These are phyloP conservation scores for Angomonas ambiguus DNA, from an alignment of 208 protist species.

Conservation along the genomic window DNA sequence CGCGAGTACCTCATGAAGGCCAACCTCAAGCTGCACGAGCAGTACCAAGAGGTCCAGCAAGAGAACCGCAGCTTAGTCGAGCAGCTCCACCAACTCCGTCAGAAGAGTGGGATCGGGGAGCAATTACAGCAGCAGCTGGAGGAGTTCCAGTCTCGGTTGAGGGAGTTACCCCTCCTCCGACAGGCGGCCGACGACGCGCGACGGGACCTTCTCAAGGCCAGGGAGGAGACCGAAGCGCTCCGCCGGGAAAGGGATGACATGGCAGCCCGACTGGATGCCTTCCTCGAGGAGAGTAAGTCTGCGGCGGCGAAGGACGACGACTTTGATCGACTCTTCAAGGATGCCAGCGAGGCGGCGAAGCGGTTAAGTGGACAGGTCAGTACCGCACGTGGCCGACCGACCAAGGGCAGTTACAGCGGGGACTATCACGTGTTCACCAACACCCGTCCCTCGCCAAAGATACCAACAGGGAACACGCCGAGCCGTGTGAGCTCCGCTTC, in stretches of 20 bases:
- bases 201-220: constrained; percentile 42
- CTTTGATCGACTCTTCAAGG: constrained; percentile 49
- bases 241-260: constrained; percentile 65
- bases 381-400: constrained; percentile 21
- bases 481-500: not conserved
- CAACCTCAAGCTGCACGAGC: constrained; percentile 62
- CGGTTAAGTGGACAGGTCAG: constrained; percentile 42
- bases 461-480: not conserved
- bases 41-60: constrained; percentile 45
- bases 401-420: constrained; percentile 4
- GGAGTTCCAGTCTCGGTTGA: constrained; percentile 61
- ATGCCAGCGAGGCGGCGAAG: constrained; percentile 47
- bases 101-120: constrained; percentile 20
- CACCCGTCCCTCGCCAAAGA: constrained; percentile 19
- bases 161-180: constrained; percentile 56
- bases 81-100: constrained; percentile 28
- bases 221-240: constrained; percentile 56
- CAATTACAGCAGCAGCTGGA: constrained; percentile 45
- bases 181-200: constrained; percentile 54
- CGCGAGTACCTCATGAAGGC: constrained; percentile 58
- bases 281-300: constrained; percentile 52
- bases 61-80: constrained; percentile 48
- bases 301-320: constrained; percentile 47
- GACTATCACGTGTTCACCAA: constrained; percentile 39
- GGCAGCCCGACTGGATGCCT: constrained; percentile 52